Conservation (phyloP, 805 yeast genomes). For the Nakazawaea sp. region DNA sequence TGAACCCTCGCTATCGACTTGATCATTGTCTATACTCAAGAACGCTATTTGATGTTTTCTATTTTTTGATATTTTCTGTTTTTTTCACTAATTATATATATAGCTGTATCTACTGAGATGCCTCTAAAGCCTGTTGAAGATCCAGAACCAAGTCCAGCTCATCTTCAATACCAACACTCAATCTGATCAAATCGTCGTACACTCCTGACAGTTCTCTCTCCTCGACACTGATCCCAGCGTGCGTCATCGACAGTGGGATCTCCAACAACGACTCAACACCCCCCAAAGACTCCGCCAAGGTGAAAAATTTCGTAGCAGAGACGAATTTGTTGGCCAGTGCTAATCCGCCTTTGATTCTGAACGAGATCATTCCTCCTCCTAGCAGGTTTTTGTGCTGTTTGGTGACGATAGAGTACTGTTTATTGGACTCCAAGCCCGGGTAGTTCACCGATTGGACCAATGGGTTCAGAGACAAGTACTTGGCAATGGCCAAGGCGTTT, state of each 20-base stretch:
- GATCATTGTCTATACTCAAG: no score
- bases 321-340: constrained; percentile 69
- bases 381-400: constrained; percentile 77
- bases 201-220: constrained; percentile 78
- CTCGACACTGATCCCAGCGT: constrained; percentile 78
- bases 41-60: no score
- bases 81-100: neutral
- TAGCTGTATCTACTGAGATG: neutral
- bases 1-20: no score
- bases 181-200: constrained; percentile 72
- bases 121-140: constrained; percentile 58
- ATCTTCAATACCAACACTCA: constrained; percentile 85
- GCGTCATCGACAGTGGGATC: constrained; percentile 90
- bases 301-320: constrained; percentile 66
- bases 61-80: no score
- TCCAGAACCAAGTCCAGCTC: constrained; percentile 69
- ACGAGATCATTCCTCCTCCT: constrained; percentile 91
- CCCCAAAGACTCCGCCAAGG: constrained; percentile 86
- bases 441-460: constrained; percentile 66
- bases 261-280: constrained; percentile 83
- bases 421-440: constrained; percentile 71
- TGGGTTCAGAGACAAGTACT: constrained; percentile 44
- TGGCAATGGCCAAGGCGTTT: constrained; percentile 65
- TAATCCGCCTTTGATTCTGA: constrained; percentile 80
- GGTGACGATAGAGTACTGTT: constrained; percentile 53